These are phyloP conservation scores for Penicillium longicatenatum DNA, from an alignment of 495 filamentous ascomycete genomes.

Conservation along the genomic window DNA sequence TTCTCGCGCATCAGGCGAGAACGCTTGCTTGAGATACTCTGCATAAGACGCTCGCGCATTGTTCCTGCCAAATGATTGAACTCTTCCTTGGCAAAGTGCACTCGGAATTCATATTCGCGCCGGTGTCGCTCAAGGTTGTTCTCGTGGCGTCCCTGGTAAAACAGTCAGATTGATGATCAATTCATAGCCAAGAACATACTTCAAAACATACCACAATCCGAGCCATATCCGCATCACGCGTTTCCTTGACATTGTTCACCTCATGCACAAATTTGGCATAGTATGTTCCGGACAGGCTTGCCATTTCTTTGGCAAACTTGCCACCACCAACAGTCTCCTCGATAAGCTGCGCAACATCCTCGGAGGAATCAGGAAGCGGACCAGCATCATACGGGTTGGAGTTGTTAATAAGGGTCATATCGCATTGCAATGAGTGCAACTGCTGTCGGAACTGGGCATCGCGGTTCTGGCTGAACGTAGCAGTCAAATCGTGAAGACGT, in stretches of 20 bases:
- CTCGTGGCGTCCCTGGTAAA: conserved; percentile 41
- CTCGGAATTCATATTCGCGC: conserved; percentile 49
- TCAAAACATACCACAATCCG: conserved; percentile 66
- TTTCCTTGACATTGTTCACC: conserved; percentile 81
- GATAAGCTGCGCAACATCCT: conserved; percentile 66
- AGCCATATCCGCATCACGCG: conserved; percentile 76
- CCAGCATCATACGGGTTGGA: conserved; percentile 76
- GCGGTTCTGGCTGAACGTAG: conserved; percentile 75
- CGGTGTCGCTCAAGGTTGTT: conserved; percentile 43
- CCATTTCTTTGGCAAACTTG: conserved; percentile 56
- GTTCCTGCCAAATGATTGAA: conserved; percentile 74
- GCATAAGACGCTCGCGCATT: conserved; percentile 80
- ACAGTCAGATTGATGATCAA: not conserved
- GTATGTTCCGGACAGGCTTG: conserved; percentile 72
- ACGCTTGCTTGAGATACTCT: conserved; percentile 74
- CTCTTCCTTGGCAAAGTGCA: conserved; percentile 79
- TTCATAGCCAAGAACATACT: not conserved
- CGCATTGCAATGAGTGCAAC: conserved; percentile 82
- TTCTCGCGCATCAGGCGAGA: conserved; percentile 81
- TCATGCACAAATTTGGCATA: conserved; percentile 81
- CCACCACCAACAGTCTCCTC: conserved; percentile 57
- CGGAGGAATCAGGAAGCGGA: conserved; percentile 69
- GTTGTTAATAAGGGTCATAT: conserved; percentile 81
- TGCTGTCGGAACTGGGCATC: conserved; percentile 87
- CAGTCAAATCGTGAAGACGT: conserved; percentile 69